A percentile compares a stretch with the other conserved stretches of the same genome.
Evolutionary conservation across 2,329 filamentous ascomycete species (phyloP).

Genomic region (Dryadomyces quercus-mongolicae): DNA sequence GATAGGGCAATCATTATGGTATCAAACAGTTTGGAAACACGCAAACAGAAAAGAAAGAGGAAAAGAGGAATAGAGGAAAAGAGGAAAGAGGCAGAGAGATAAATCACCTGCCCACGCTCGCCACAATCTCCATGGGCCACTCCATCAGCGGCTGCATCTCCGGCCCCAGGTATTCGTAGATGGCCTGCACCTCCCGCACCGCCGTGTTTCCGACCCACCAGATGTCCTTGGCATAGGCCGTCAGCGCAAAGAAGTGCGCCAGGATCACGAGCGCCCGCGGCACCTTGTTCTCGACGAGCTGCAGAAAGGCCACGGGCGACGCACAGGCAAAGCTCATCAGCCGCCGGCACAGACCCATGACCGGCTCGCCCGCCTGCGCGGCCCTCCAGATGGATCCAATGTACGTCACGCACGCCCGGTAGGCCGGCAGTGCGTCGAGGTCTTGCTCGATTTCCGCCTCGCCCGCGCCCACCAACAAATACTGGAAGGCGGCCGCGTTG

Average conservation of each 20-base stretch:
- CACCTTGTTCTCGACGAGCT: constrained; percentile 10
- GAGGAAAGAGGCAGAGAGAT: not conserved
- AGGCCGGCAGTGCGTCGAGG: not conserved
- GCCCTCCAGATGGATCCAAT: not conserved
- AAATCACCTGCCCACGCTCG: not conserved
- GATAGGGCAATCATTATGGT: too few relatives aligned
- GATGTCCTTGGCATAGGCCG: not conserved
- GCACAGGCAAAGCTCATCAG: constrained; percentile 13
- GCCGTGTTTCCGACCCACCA: constrained; percentile 3
- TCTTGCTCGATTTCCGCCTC: too few relatives aligned
- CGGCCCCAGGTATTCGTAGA: not conserved
- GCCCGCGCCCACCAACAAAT: not conserved
- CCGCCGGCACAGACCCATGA: constrained; percentile 10
- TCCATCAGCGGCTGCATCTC: not conserved
- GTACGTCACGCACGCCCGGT: not conserved
- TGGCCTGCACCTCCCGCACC: not conserved
- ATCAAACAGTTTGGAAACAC: too few relatives aligned
- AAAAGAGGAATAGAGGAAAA: not conserved
- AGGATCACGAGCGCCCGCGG: constrained; percentile 15
- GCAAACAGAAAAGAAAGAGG: too few relatives aligned
- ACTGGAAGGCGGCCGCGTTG: not conserved
- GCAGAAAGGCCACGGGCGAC: constrained; percentile 10
- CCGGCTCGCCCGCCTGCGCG: constrained; percentile 5
- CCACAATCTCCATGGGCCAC: not conserved
- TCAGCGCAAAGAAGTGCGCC: constrained; percentile 14